phyloP scores from a whole-genome alignment of 2,329 filamentous ascomycete genomes.

The Diplocarpon rosae region DNA sequence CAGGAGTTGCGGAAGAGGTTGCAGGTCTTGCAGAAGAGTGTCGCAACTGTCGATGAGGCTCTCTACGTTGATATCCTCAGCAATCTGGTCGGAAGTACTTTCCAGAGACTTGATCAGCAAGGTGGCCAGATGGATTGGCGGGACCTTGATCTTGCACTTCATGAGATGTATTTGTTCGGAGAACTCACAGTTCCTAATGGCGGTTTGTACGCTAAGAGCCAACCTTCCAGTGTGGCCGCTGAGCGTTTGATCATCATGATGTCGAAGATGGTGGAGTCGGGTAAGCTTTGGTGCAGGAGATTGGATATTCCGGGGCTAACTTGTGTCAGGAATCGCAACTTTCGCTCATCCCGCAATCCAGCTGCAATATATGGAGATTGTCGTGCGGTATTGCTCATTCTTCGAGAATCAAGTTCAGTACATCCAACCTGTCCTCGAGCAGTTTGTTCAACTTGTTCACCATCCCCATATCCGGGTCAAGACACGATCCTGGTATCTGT shows the following conservation, averaged over 20 bases:
- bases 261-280: constrained; percentile 86
- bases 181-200: constrained; percentile 85
- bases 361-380: constrained; percentile 97
- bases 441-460: constrained; percentile 83
- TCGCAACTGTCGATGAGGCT: constrained; percentile 77
- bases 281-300: constrained; percentile 34
- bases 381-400: constrained; percentile 84
- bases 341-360: constrained; percentile 87
- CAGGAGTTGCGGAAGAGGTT: constrained; percentile 85
- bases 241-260: constrained; percentile 86
- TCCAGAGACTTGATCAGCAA: constrained; percentile 66
- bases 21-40: constrained; percentile 82
- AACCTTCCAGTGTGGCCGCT: constrained; percentile 67
- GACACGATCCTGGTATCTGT: constrained; percentile 91
- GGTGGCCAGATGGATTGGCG: constrained; percentile 79
- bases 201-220: constrained; percentile 75
- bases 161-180: constrained; percentile 94
- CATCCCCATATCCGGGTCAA: constrained; percentile 80
- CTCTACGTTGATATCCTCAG: constrained; percentile 85
- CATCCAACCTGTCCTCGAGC: constrained; percentile 79
- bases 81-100: constrained; percentile 77
- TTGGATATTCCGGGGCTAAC: constrained; percentile 16
- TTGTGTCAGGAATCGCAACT: constrained; percentile 59
- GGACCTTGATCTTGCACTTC: constrained; percentile 82
- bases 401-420: constrained; percentile 76